Conservation (phyloP, 306 rosid species). For the Crotalaria pallida region DNA sequence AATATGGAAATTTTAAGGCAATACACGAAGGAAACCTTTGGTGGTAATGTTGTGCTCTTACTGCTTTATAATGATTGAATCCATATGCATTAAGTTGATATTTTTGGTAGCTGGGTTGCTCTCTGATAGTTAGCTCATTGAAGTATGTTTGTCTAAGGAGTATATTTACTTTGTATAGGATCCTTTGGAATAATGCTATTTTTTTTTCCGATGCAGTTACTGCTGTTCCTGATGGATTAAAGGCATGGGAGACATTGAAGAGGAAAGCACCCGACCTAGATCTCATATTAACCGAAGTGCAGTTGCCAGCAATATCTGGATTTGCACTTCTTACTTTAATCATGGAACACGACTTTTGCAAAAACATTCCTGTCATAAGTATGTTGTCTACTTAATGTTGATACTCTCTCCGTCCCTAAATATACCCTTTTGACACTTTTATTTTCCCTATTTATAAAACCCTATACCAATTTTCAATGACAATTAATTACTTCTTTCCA, state of each 20-base stretch:
- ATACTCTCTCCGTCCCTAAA: no score
- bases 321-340: conserved; percentile 60
- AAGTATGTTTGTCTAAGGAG: neutral
- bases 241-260: conserved; percentile 72
- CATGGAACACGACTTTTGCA: conserved; percentile 73
- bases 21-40: no score
- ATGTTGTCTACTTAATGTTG: conserved; percentile 22
- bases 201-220: conserved; percentile 44
- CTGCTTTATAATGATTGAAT: no score
- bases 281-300: conserved; percentile 66
- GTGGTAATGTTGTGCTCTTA: no score
- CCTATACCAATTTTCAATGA: no score
- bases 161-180: neutral
- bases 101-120: neutral
- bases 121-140: neutral
- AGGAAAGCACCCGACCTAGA: conserved; percentile 49
- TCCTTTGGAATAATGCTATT: neutral
- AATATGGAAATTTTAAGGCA: no score
- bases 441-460: no score
- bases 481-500: no score
- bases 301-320: conserved; percentile 74
- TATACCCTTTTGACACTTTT: no score
- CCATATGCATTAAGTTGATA: no score
- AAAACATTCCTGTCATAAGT: conserved; percentile 75
- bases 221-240: conserved; percentile 61